Evolutionary conservation across 2,329 filamentous ascomycete species (phyloP).

Genomic region (Trichoderma sp.): DNA sequence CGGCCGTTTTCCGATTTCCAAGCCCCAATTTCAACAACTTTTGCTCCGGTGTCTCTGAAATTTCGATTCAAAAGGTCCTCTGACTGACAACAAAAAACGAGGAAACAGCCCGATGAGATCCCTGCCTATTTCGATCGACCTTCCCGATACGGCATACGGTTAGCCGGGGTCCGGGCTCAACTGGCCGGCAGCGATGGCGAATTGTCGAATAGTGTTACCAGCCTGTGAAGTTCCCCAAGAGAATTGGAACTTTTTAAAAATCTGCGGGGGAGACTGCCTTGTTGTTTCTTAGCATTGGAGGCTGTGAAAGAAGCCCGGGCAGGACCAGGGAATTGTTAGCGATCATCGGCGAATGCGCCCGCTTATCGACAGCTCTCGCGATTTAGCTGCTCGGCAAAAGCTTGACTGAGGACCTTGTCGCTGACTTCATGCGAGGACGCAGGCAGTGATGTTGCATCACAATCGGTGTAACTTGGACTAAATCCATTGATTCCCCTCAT

Average conservation of each 20-base stretch:
- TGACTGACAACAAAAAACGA: too few relatives aligned
- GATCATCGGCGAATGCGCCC: not conserved
- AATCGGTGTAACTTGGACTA: not conserved
- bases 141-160: conserved; percentile 14
- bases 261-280: conserved; percentile 10
- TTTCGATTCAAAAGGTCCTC: conserved; percentile 20
- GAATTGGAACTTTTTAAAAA: not conserved
- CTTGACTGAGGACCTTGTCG: not conserved
- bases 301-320: not conserved
- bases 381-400: not conserved
- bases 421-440: not conserved
- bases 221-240: not conserved
- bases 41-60: conserved; percentile 1
- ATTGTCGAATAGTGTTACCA: not conserved
- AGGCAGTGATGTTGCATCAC: not conserved
- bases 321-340: not conserved
- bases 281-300: conserved; percentile 6
- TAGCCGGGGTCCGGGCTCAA: conserved; percentile 1
- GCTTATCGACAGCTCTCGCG: not conserved
- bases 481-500: not conserved
- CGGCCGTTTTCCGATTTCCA: not conserved
- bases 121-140: conserved; percentile 16
- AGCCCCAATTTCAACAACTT: not conserved
- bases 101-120: not conserved
- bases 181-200: not conserved